Conservation (phyloP, 1,139 yeast genomes). For the Diutina siamensis region DNA sequence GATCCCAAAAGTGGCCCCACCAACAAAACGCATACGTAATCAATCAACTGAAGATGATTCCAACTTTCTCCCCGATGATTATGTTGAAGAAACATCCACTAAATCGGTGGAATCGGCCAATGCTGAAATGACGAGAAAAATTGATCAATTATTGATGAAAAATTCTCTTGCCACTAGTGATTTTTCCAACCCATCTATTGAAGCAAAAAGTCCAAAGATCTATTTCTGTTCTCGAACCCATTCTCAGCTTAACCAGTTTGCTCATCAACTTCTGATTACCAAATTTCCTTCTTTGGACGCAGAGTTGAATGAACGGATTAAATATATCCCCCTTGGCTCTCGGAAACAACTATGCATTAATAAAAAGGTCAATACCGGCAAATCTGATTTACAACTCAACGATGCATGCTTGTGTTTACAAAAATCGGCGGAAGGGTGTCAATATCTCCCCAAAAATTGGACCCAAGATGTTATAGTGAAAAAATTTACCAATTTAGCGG, state of each 20-base stretch:
- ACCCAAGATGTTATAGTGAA: slow-evolving; percentile 13
- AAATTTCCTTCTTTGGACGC: slow-evolving; percentile 51
- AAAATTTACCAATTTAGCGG: slow-evolving; percentile 47
- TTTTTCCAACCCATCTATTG: background rate
- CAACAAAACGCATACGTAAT: slow-evolving; percentile 7
- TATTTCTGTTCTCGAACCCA: slow-evolving; percentile 82
- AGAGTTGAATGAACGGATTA: slow-evolving; percentile 30
- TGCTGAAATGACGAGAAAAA: slow-evolving; percentile 28
- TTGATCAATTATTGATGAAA: slow-evolving; percentile 23
- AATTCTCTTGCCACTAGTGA: background rate
- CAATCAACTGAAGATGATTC: slow-evolving; percentile 11
- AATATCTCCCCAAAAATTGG: slow-evolving; percentile 29
- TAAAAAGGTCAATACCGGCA: slow-evolving; percentile 39
- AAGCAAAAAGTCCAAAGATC: slow-evolving; percentile 20
- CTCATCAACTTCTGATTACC: slow-evolving; percentile 58
- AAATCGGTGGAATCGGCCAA: slow-evolving; percentile 12
- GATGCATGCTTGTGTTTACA: slow-evolving; percentile 78
- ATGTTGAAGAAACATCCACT: slow-evolving; percentile 18
- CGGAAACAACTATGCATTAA: slow-evolving; percentile 80
- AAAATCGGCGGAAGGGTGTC: slow-evolving; percentile 30
- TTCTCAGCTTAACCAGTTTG: slow-evolving; percentile 76
- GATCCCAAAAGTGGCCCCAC: slow-evolving; percentile 10
- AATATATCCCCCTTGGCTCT: slow-evolving; percentile 65
- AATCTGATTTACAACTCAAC: slow-evolving; percentile 47
- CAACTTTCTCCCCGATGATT: slow-evolving; percentile 31